These are phyloP conservation scores for Kodamaea nitidulidarum DNA, from an alignment of 805 yeast genomes.

Conservation along the genomic window DNA sequence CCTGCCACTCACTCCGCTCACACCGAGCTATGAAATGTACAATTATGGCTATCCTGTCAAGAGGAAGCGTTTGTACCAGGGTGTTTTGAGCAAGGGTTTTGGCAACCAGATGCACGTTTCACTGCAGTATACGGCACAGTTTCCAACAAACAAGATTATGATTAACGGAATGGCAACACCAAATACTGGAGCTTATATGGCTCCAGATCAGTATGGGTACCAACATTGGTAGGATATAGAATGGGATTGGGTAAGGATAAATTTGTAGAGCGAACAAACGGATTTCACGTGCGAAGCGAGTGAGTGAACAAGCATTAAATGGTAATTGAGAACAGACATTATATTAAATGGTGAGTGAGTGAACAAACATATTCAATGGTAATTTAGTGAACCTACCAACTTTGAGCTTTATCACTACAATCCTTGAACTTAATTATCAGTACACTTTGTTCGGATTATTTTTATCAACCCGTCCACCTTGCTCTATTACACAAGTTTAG, in stretches of 20 bases:
- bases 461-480: no score
- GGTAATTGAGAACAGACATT: no score
- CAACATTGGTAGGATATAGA: conserved; percentile 2
- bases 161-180: conserved; percentile 1
- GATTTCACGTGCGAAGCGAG: no score
- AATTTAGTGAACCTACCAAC: no score
- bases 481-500: no score
- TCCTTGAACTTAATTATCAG: background rate
- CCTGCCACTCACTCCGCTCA: conserved; percentile 21
- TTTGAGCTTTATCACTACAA: background rate
- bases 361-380: no score
- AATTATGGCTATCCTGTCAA: conserved; percentile 9
- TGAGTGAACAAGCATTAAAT: no score
- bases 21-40: conserved; percentile 15
- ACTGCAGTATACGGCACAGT: background rate
- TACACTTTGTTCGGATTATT: no score
- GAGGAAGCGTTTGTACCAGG: conserved; percentile 9
- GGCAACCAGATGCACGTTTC: conserved; percentile 1
- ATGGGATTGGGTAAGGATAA: background rate
- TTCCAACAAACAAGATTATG: background rate
- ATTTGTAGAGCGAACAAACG: background rate
- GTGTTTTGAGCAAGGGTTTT: conserved; percentile 2
- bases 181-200: background rate
- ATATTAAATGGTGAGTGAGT: no score
- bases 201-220: conserved; percentile 1